Conservation (phyloP, 2,329 filamentous ascomycete genomes). For the Sphaerulina vaccinii region DNA sequence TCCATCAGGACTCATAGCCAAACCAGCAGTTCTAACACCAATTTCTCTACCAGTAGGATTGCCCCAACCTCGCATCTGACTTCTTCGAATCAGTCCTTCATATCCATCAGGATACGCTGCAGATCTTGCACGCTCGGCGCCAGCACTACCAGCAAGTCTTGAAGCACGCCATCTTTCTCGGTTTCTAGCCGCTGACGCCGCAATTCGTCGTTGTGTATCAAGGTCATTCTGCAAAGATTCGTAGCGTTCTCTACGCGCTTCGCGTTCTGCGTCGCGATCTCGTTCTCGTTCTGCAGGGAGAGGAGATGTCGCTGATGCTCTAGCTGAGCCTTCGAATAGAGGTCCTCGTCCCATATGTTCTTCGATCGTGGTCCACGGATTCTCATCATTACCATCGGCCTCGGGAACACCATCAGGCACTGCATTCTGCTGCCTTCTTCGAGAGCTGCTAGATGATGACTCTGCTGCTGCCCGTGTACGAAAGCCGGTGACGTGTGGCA, state of each 20-base stretch:
- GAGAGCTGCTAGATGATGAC: conserved; percentile 2
- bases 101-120: conserved; percentile 29
- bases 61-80: conserved; percentile 16
- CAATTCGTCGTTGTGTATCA: conserved; percentile 21
- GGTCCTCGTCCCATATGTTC: conserved; percentile 43
- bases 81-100: conserved; percentile 25
- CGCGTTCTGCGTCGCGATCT: conserved; percentile 8
- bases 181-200: conserved; percentile 19
- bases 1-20: conserved; percentile 51
- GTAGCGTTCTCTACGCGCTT: conserved; percentile 13
- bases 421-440: neutral
- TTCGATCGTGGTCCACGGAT: conserved; percentile 51
- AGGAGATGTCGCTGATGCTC: conserved; percentile 25
- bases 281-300: conserved; percentile 19
- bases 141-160: conserved; percentile 11
- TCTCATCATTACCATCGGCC: conserved; percentile 33
- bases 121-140: conserved; percentile 14
- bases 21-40: conserved; percentile 48
- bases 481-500: neutral
- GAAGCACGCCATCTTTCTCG: conserved; percentile 24
- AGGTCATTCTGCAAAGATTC: conserved; percentile 22
- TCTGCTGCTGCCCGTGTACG: conserved; percentile 5
- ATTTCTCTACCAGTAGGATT: conserved; percentile 27
- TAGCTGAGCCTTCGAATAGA: conserved; percentile 35
- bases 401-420: conserved; percentile 20